Evolutionary conservation across 306 rosid genomes (phyloP).

Genomic region (Gleditsia sinensis): DNA sequence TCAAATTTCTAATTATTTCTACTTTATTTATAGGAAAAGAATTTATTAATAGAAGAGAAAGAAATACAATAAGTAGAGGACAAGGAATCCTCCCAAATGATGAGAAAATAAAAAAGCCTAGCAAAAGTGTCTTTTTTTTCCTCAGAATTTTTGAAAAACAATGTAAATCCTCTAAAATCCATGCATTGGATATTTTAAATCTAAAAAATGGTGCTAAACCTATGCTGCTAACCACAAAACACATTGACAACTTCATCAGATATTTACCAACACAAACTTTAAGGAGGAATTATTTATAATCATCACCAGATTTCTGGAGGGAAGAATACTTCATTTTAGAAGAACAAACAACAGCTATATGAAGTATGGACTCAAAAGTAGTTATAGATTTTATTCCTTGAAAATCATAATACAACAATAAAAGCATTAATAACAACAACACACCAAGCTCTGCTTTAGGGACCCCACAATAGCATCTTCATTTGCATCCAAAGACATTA

Average conservation of each 20-base stretch:
- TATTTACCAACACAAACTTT: conserved; percentile 10
- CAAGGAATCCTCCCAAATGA: neutral
- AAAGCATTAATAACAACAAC: conserved; percentile 23
- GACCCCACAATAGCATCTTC: conserved; percentile 94
- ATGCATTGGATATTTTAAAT: neutral
- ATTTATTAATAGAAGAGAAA: neutral
- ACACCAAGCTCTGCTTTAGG: conserved; percentile 97
- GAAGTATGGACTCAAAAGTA: conserved; percentile 18
- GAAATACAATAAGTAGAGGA: neutral
- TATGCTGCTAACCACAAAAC: conserved; percentile 21
- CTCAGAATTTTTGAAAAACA: neutral
- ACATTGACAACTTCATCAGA: conserved; percentile 10
- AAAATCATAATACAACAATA: conserved; percentile 21
- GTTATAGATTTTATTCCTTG: conserved; percentile 10
- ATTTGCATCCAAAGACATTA: conserved; percentile 97
- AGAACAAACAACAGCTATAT: neutral
- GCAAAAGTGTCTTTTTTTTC: neutral
- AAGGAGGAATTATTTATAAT: neutral
- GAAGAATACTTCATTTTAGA: neutral
- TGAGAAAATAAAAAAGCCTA: neutral
- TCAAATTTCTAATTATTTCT: conserved; percentile 1
- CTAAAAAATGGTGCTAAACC: neutral
- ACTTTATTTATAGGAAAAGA: neutral
- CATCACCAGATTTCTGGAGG: conserved; percentile 1
- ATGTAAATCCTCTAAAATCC: neutral